phyloP scores from a whole-genome alignment of 2,329 filamentous ascomycete species.

The Colletotrichum sp. region DNA sequence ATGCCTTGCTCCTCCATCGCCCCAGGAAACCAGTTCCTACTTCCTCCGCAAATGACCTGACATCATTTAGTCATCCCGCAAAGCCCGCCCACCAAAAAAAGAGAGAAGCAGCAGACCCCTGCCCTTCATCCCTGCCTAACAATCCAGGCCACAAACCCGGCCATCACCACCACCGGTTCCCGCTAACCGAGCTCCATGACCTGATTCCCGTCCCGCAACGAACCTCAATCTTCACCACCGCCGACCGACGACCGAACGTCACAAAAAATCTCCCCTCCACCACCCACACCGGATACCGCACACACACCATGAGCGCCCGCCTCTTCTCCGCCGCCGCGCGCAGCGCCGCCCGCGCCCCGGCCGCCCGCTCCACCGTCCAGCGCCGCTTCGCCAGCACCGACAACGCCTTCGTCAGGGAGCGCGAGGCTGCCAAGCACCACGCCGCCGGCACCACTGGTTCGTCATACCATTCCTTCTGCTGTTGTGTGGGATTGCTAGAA shows the following conservation, averaged over 20 bases:
- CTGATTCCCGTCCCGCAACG: slow-evolving; percentile 22
- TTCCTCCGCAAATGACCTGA: slow-evolving; percentile 14
- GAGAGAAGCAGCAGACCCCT: neutral
- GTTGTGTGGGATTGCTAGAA: neutral
- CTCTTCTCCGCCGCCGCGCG: slow-evolving; percentile 68
- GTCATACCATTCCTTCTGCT: slow-evolving; percentile 40
- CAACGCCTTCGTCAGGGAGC: slow-evolving; percentile 94
- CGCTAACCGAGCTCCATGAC: slow-evolving; percentile 26
- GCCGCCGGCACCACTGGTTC: slow-evolving; percentile 83
- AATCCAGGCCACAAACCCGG: slow-evolving; percentile 18
- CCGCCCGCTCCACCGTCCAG: slow-evolving; percentile 62
- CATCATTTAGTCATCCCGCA: slow-evolving; percentile 19
- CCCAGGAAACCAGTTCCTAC: neutral
- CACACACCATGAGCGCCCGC: slow-evolving; percentile 55
- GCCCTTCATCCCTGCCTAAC: slow-evolving; percentile 2
- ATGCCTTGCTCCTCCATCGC: neutral
- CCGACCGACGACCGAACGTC: slow-evolving; percentile 4
- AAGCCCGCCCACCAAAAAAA: slow-evolving; percentile 7
- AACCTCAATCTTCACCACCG: slow-evolving; percentile 8
- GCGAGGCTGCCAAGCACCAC: slow-evolving; percentile 88
- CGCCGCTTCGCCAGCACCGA: slow-evolving; percentile 79
- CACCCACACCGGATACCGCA: slow-evolving; percentile 17
- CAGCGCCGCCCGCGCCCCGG: slow-evolving; percentile 56
- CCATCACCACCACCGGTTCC: slow-evolving; percentile 2
- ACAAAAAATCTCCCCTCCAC: slow-evolving; percentile 9